Evolutionary conservation across 2,329 filamentous ascomycete species (phyloP), one percentile per base, ranked within the genome.

Genomic region (Exserohilum rostratum): DNA sequence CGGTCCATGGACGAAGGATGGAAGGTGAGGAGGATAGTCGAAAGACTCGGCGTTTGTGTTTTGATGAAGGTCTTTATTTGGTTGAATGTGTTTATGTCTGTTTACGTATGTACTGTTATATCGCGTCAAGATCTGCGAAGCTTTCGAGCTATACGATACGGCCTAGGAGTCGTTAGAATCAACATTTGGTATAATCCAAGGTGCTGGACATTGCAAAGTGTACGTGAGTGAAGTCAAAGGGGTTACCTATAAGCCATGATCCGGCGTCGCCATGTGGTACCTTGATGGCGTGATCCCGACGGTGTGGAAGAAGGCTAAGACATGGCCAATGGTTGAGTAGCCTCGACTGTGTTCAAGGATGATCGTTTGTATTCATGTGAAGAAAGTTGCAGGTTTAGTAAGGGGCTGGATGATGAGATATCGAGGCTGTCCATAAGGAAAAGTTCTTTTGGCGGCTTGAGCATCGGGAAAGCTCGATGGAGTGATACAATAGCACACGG

Each of bases 201-300:
- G 5, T 9, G n/a, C 3, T 11, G 10, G 15, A 35, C n/a, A n/a
- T 40, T 27, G 3, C 4, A 4, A n/a, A n/a, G 38, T 49, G 20
- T 25, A 15, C 20, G 31, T 33, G 17, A 17, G 35, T 48, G 34
- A 38, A 22, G 33, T 25, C 13, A 18, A n/a, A 29, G 33, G 10
- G 3, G 13, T 1, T 5, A 13, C 37, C 20, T 46, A 27, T 25
- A 46, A 34, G 18, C 17, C n/a, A 3, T 27, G 31, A 13, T 25
- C 13, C 6, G 30, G 27, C 39, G 39, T 45, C 22, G 51, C 30
- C 29, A 45, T 54, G 29, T 43, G 25, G 54, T 34, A 66, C 60
- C 55, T 22, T 63, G 63, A 65, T 67, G 65, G 60, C 49, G 58
- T 61, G 57, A 62, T 53, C 37, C 27, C 18, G 13, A 54, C 13